Evolutionary conservation across 257 asterid species (phyloP).

Genomic region (Solanum bulbocastanum): DNA sequence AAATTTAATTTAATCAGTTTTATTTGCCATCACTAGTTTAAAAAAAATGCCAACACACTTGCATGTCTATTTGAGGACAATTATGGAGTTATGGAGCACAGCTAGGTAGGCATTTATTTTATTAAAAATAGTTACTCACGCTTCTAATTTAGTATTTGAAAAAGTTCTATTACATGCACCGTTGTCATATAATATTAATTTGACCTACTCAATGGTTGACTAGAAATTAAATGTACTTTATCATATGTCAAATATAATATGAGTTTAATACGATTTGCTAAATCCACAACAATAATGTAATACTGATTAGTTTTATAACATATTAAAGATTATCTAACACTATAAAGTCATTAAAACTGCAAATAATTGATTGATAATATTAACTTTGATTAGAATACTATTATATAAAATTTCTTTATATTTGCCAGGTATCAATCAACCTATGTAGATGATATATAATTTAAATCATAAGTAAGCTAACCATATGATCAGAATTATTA

Average conservation of each 20-base stretch:
- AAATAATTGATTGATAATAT: neutral
- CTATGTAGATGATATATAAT: too few species aligned
- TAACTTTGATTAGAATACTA: neutral
- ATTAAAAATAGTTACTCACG: neutral
- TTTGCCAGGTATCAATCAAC: neutral
- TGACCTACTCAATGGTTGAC: neutral
- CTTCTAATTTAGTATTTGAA: neutral
- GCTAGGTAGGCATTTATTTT: neutral
- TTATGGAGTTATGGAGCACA: neutral
- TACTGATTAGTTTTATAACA: neutral
- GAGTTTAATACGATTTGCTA: neutral
- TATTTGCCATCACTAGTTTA: neutral
- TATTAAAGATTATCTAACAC: neutral
- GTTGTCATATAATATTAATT: neutral
- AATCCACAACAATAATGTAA: neutral
- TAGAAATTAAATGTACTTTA: neutral
- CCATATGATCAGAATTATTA: neutral
- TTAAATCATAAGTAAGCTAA: too few species aligned
- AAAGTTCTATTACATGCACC: neutral
- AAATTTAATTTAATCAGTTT: too few species aligned
- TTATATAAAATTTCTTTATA: too few species aligned
- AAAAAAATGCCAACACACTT: neutral
- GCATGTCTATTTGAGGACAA: neutral
- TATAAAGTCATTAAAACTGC: neutral
- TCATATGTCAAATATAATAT: neutral